Base-by-base conservation (phyloP, 2,329 filamentous ascomycete genomes). In the Apiospora malaysiana region DNA sequence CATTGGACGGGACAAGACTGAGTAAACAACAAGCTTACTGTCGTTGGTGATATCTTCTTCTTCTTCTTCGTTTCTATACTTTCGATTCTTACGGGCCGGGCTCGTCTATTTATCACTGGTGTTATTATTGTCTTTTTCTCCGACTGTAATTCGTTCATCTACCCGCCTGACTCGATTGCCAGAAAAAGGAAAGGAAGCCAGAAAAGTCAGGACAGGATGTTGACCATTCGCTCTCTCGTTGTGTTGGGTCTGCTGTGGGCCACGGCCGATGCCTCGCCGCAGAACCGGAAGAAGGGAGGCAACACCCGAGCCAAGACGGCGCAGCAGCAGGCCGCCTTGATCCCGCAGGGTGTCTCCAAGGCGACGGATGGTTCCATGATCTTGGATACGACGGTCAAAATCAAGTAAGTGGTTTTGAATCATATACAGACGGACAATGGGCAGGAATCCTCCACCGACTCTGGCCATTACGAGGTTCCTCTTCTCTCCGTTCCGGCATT, bases 331-430 rank as follows among this genome's bases (percentile, higher is more conserved):
- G 76, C 77, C 2, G 74, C 76, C 25, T 71, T 76, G 72, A 75
- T 81, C 32, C 78, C 80, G 3, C 78, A 81, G 63, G 81, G 82
- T 8, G 72, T 85, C 23, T 81, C 82, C 6, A 72, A 74, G 32
- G 87, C 87, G 2, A 85, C 84, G 0, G 87, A 90, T 77, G 87
- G 87, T 5, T 87, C 85, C 2, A 86, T 79, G 49, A 89, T 89
- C 47, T 76, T 90, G 32, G 87, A 90, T 75, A 84, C 83, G 70
- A 89, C 85, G 2, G 86, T 85, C 4, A 83, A 80, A 12, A 85
- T 90, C 72, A 89, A 89, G 84, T 87, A 82, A 74, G 80, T 74
- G 27, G 18, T 2, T 46, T 10, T 46, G 43, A 46, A 46, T 16
- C 14, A 46, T 18, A 6, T 16, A 18, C 14, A 16, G 3, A 6